Conservation (phyloP, 140 eudicot genomes). For the Ambrosia hybrid region DNA sequence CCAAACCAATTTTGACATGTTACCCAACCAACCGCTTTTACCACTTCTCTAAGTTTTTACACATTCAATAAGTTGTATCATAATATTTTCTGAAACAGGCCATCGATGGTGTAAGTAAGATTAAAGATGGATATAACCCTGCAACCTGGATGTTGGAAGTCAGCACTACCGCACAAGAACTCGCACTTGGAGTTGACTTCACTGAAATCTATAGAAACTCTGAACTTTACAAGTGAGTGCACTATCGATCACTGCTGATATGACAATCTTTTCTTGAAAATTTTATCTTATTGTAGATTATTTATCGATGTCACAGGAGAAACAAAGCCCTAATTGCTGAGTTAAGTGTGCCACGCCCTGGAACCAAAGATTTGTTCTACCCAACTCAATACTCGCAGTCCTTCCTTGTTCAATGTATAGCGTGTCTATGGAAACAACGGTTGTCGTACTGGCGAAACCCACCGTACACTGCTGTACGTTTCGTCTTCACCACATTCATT, state of each 20-base stretch:
- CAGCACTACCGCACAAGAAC: slow-evolving; percentile 50
- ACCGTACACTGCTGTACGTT: slow-evolving; percentile 73
- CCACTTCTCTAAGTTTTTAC: too few species aligned
- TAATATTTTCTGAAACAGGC: slow-evolving; percentile 31
- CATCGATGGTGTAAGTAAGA: slow-evolving; percentile 55
- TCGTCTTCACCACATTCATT: slow-evolving; percentile 60
- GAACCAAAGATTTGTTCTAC: slow-evolving; percentile 54
- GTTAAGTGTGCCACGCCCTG: slow-evolving; percentile 58
- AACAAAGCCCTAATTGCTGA: slow-evolving; percentile 70
- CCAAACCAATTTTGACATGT: too few species aligned
- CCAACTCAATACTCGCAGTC: slow-evolving; percentile 66
- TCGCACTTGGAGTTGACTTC: slow-evolving; percentile 47
- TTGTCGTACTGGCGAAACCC: slow-evolving; percentile 85
- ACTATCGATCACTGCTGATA: not conserved
- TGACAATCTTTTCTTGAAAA: not conserved
- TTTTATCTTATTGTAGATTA: not conserved
- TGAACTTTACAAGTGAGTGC: slow-evolving; percentile 34
- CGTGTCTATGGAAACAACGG: slow-evolving; percentile 87
- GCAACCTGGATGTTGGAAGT: slow-evolving; percentile 93
- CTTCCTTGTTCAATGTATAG: slow-evolving; percentile 56
- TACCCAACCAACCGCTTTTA: too few species aligned
- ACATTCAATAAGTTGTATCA: too few species aligned
- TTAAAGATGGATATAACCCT: slow-evolving; percentile 64
- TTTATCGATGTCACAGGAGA: slow-evolving; percentile 43
- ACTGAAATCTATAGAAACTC: slow-evolving; percentile 50